Base-by-base conservation (phyloP, 495 filamentous ascomycete genomes). In the Penicillium ochrochloron region DNA sequence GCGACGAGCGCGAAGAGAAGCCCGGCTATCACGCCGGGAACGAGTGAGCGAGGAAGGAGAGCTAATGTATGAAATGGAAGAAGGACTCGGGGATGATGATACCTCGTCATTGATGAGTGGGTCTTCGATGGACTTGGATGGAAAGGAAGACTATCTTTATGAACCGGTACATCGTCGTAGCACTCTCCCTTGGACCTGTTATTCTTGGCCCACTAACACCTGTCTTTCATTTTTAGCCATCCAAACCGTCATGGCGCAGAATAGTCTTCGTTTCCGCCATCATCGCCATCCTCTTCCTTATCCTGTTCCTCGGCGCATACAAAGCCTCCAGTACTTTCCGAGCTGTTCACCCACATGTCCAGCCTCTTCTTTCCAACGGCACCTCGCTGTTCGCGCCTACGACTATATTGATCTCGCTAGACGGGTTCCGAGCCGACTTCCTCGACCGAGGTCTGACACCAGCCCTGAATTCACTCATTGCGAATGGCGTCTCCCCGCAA, bases 351-450 rank as follows among this genome's bases (percentile, higher is more conserved):
- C 42, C 59, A 2, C 65, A 67, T 54, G 33, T 66, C 25, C 60
- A 55, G 52, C 35, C 63, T 19, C 39, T 80, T 0, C 66, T 74
- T n/a, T 81, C 78, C 5, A 83, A 83, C 53, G 96, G 95, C 33
- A 96, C 93, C 0, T 88, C 93, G 2, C 75, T 88, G 11, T 99
- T 96, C 73, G 88, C 87, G 4, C 92, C 92, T 19, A 99, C 95
- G 0, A 99, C 95, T 1, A 90, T 99, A 44, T 75, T 97, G 52
- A 91, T 99, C 66, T 97, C 94, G 39, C 83, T 99, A 11, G 95
- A 99, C 76, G 95, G 95, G 2, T 97, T 99, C 75, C 88, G 95
- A n/a, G 94, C 96, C 3, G 95, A 98, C 73, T 99, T 97, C 66
- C 84, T 99, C 37, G 84, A 86, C 35, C 86, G 93, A 29, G 88